phyloP scores from a whole-genome alignment of 345 rosid species.

The Laguncularia racemosa region DNA sequence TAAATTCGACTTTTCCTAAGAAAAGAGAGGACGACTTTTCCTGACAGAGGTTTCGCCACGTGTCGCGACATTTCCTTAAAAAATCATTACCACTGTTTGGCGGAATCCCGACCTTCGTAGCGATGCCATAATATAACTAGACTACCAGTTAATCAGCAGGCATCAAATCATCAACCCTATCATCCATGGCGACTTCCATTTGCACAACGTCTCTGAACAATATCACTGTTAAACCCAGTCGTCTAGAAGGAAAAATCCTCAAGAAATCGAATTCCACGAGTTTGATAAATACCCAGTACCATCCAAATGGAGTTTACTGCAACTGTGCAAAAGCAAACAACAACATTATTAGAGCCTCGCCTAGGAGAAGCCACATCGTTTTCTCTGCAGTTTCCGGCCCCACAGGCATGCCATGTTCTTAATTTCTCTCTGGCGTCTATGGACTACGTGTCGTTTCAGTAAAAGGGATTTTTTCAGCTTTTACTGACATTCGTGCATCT shows the following conservation, averaged over 20 bases:
- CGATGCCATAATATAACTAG: too few species aligned
- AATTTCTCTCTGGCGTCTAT: neutral
- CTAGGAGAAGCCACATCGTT: constrained; percentile 17
- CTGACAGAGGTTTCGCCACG: too few species aligned
- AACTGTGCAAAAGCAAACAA: neutral
- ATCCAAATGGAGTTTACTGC: neutral
- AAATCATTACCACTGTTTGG: too few species aligned
- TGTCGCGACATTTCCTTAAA: too few species aligned
- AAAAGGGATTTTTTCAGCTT: too few species aligned
- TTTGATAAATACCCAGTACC: neutral
- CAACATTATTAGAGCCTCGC: constrained; percentile 8
- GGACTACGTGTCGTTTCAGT: neutral
- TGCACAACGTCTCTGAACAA: constrained; percentile 17
- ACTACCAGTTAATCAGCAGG: too few species aligned
- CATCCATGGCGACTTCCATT: constrained; percentile 39
- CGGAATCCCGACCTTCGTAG: too few species aligned
- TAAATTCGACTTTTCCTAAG: too few species aligned
- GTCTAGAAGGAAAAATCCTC: neutral
- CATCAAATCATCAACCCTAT: neutral
- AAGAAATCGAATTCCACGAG: constrained; percentile 1
- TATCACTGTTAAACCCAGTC: constrained; percentile 12
- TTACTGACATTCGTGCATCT: too few species aligned
- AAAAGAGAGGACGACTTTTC: too few species aligned
- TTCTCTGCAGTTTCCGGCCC: constrained; percentile 56
- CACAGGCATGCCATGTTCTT: constrained; percentile 20